Percentiles rank a stretch among this genome's conserved stretches.
Evolutionary conservation across 129 eudicot species (phyloP).

Genomic region (Pittosporum tobira): DNA sequence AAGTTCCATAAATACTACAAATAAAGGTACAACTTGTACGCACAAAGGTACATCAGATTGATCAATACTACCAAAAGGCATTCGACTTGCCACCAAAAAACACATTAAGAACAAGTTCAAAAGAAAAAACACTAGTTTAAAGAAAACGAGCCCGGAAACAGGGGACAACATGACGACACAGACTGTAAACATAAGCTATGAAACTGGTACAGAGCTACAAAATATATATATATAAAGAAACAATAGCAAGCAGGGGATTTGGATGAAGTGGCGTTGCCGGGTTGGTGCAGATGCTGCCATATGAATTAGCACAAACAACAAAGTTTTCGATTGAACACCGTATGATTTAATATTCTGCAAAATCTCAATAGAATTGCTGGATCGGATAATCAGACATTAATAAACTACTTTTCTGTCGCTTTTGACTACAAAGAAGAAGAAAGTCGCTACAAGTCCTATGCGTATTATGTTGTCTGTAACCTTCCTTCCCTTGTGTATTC

Average conservation of each 20-base stretch:
- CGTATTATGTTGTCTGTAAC: conserved; percentile 1
- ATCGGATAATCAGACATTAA: not conserved
- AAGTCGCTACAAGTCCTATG: conserved; percentile 1
- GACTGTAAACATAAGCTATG: not conserved
- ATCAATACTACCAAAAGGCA: not conserved
- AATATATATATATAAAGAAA: too few relatives aligned
- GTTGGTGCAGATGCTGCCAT: too few relatives aligned
- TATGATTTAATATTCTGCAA: too few relatives aligned
- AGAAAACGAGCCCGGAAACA: not conserved
- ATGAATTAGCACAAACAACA: too few relatives aligned
- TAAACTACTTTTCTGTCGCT: conserved; percentile 2
- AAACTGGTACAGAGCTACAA: conserved; percentile 3
- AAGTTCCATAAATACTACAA: too few relatives aligned
- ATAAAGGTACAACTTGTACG: too few relatives aligned
- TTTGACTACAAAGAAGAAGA: not conserved
- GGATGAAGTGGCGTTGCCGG: not conserved
- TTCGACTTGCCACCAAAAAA: not conserved
- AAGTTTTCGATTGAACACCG: too few relatives aligned
- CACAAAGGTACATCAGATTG: too few relatives aligned
- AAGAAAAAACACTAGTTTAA: conserved; percentile 1
- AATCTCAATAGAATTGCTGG: not conserved
- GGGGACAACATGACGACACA: conserved; percentile 7
- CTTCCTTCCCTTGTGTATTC: not conserved
- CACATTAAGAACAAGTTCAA: not conserved
- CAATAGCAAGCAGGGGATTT: not conserved